phyloP scores from a whole-genome alignment of 1,284 basidiomycete genomes.

The Inonotus obliquus region DNA sequence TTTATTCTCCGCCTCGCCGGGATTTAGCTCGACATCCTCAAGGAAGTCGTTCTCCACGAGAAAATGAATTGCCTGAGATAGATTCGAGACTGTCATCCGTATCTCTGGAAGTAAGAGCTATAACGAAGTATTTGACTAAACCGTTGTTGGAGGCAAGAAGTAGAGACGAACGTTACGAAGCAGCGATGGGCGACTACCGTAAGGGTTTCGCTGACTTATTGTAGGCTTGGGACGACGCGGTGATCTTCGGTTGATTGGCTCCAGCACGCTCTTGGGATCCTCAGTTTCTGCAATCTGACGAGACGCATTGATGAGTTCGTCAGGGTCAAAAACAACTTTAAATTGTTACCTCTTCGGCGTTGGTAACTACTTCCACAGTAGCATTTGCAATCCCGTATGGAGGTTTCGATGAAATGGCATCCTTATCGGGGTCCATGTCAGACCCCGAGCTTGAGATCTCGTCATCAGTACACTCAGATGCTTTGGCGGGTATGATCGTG shows the following conservation, averaged over 20 bases:
- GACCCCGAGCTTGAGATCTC: slow-evolving; percentile 45
- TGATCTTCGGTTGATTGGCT: slow-evolving; percentile 26
- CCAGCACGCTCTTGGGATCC: background rate
- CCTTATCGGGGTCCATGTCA: slow-evolving; percentile 37
- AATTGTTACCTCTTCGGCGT: background rate
- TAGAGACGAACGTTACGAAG: slow-evolving; percentile 62
- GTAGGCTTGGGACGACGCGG: slow-evolving; percentile 47
- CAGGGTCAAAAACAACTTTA: too few relatives aligned
- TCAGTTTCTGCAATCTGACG: background rate
- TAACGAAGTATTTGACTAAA: background rate
- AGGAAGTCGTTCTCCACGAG: slow-evolving; percentile 91
- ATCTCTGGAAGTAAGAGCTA: slow-evolving; percentile 89
- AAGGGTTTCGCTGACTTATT: slow-evolving; percentile 51
- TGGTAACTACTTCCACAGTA: background rate
- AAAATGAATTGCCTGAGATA: slow-evolving; percentile 92
- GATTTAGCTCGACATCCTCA: slow-evolving; percentile 72
- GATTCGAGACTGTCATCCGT: slow-evolving; percentile 83
- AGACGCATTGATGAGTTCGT: too few relatives aligned
- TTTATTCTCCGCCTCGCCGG: slow-evolving; percentile 72
- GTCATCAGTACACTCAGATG: slow-evolving; percentile 27
- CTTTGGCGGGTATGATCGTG: slow-evolving; percentile 1
- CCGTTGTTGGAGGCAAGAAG: background rate
- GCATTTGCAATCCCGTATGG: slow-evolving; percentile 20
- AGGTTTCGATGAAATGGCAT: slow-evolving; percentile 50
- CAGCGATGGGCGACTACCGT: slow-evolving; percentile 61